Evolutionary conservation across 495 filamentous ascomycete species (phyloP), one percentile per base, ranked within the genome.

Genomic region (Penicillium cataractarum): DNA sequence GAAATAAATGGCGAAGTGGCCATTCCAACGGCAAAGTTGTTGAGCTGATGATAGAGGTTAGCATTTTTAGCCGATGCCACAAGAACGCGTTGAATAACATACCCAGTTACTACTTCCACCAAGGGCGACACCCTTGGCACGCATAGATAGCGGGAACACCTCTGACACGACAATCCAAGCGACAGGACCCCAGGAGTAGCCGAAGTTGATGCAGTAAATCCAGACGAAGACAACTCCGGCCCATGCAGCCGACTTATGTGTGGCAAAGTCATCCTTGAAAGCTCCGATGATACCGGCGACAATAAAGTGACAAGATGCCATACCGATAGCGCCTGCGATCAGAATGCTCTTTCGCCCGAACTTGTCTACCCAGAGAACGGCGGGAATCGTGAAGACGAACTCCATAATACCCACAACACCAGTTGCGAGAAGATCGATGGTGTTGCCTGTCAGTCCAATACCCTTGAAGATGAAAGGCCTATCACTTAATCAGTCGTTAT

Each of bases 191-290:
- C 61, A 63, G 6, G 55, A 58, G 32, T 58, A 63, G 6, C 42
- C 65, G 32, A 68, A 68, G n/a, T 65, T 65, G 39, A 55, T 59
- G 9, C 58, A 58, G 66, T 89, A 92, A 33, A 91, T 78, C 88
- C 88, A 92, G 57, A 92, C 86, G 83, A 92, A 89, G 65, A 73
- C 83, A 10, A 89, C 84, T n/a, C 87, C 88, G 4, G 80, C 90
- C 89, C 90, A 92, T 2, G 88, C 90, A 3, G 86, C 87, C 5
- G 81, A 83, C 17, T 67, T 61, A 59, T 93, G 85, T 2, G 66
- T 66, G 2, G 64, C 63, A 88, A 89, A 93, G 29, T 80, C 71
- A 65, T 86, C 55, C 29, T 84, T 71, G 73, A 85, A 83, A 61
- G 78, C 83, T 50, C 83, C 89, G 24, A 87, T 80, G 64, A 92